Evolutionary conservation across 768 basidiomycete species (phyloP), one percentile per base, ranked within the genome.

Genomic region (Cytidiella melzeri): DNA sequence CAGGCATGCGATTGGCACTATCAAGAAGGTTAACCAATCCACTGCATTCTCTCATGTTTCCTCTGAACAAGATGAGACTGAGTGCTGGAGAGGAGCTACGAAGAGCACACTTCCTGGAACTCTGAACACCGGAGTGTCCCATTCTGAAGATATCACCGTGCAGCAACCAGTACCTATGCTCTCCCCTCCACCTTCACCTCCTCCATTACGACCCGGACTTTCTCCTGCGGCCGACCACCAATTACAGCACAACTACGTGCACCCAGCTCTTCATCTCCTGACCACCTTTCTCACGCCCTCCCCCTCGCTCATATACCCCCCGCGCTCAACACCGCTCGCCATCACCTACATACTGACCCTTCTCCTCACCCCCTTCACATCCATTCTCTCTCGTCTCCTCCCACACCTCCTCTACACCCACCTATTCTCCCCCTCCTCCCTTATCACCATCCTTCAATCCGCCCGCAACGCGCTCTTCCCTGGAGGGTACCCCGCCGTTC

Each of bases 381-480:
- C 56, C 42, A 53, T 60, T 49, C 55, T 63, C 53, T 56, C 60
- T 28, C 62, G 60, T 30, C 72, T 92, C 53, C 69, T 94, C 23
- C 83, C 83, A 0, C 77, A 87, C 60, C 58, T 89, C 43, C 67
- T 96, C 42, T 72, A 74, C 53, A 71, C 70, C 0, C 66, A 74
- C 18, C 67, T 86, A 48, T 70, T 79, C 21, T 75, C 80, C 1
- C 69, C 79, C 4, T 52, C 69, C 4, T 74, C 77, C 43, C 63
- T 89, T 21, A 71, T 84, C 18, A 70, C 69, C 26, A 63, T 76
- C 23, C 69, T 82, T 30, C 75, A 79, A 30, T 60, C 74, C 4
- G 67, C 81, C 12, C 90, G 88, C 57, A 74, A 74, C 7, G 76
- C 84, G 6, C 72, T 98, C 23, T 98, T 95, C 62, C 94, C 95